Evolutionary conservation across 805 yeast species (phyloP), one percentile per base, ranked within the genome.

Genomic region (Ogataea siamensis): DNA sequence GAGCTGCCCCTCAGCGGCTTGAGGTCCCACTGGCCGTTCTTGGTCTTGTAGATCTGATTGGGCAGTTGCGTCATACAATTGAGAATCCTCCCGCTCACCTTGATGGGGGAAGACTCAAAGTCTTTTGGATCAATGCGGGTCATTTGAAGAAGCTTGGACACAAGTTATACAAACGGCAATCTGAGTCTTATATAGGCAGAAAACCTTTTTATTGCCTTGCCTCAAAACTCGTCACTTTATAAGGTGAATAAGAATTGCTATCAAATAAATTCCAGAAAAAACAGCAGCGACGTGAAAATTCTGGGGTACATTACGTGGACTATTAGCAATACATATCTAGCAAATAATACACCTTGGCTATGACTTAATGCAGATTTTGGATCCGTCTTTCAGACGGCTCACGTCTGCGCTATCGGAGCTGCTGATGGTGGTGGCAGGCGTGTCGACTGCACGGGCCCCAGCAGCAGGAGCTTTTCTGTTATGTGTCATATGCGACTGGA

Each of bases 401-500:
- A 74, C 46, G 7, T 39, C 36, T 16, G 50, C 32, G 21, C 58
- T 45, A 19, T 62, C 53, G 12, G 62, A 39, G 19, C 49, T 32
- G 27, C 50, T 39, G 28, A 62, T 44, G 24, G 62, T 45, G 16
- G 59, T 45, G 12, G 64, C 49, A 7, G 63, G 52, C 42, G 53
- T 49, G 20, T 22, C 32, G 31, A 60, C 43, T 18, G 59, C 49
- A 9, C 32, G 27, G 16, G 22, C 17, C 12, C 23, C 24, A n/a
- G 35, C 46, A 48, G 49, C 29, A 13, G 55, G 57, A 19, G 55
- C 50, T 32, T 58, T 58, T 64, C 99, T 81, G 71, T 93, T 93
- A 59, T 84, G 96, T 43, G 79, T 80, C 99, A 93, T 93, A 65
- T 93, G 99, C 51, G 95, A 83, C 70, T 87, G 95, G 25, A 93